Percentiles rank a stretch among this genome's conserved stretches.
Conservation (phyloP, 106 monocot species). For the Vanilla planifolia region DNA sequence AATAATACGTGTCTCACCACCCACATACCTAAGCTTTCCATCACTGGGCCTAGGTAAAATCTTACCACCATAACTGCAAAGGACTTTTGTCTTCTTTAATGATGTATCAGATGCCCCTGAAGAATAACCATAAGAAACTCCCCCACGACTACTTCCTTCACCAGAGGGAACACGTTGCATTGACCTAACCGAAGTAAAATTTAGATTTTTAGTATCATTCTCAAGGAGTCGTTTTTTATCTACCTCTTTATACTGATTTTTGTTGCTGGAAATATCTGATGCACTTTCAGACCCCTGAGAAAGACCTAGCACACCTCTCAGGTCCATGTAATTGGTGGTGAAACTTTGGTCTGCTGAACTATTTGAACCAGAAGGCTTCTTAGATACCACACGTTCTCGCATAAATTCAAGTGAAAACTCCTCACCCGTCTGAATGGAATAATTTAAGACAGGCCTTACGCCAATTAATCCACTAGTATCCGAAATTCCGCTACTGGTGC, state of each 20-base stretch:
- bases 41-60: conserved; percentile 89
- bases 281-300: conserved; percentile 45
- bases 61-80: conserved; percentile 88
- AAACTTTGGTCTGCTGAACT: conserved; percentile 32
- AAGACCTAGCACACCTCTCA: conserved; percentile 29
- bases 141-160: conserved; percentile 41
- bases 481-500: conserved; percentile 25
- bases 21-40: conserved; percentile 89
- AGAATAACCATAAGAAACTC: conserved; percentile 36
- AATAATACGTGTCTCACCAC: conserved; percentile 81
- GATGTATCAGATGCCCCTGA: conserved; percentile 56
- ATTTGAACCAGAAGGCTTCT: conserved; percentile 38
- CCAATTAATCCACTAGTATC: conserved; percentile 25
- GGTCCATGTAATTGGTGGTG: conserved; percentile 40
- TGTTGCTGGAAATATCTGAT: conserved; percentile 33
- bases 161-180: conserved; percentile 24
- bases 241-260: conserved; percentile 23
- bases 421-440: conserved; percentile 88
- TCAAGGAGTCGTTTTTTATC: conserved; percentile 33
- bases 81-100: conserved; percentile 54
- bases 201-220: conserved; percentile 28
- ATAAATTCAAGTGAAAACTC: conserved; percentile 90
- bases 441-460: conserved; percentile 53
- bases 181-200: conserved; percentile 31
- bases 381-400: conserved; percentile 50